Conservation (phyloP, 2,329 filamentous ascomycete genomes). For the Scedosporium boydii region DNA sequence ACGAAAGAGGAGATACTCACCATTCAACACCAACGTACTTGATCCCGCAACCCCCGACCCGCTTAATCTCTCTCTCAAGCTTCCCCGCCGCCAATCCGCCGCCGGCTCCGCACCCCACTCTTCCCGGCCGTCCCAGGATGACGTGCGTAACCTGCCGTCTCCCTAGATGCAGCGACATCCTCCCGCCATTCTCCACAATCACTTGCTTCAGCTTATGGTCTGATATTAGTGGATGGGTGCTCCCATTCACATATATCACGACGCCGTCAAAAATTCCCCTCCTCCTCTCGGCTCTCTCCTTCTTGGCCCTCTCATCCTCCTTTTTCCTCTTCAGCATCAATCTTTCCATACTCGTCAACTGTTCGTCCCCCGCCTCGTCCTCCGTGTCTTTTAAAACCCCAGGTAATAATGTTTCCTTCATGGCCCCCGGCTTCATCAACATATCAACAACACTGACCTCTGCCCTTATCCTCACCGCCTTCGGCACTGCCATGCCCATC, state of each 20-base stretch:
- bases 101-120: constrained; percentile 45
- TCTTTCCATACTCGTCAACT: constrained; percentile 16
- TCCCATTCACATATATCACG: constrained; percentile 79
- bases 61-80: constrained; percentile 68
- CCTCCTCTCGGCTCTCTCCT: constrained; percentile 26
- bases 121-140: constrained; percentile 57
- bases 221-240: constrained; percentile 69
- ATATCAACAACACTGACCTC: constrained; percentile 42
- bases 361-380: background rate
- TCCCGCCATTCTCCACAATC: constrained; percentile 64
- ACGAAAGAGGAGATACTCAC: constrained; percentile 31
- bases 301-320: constrained; percentile 34
- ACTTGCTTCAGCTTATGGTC: constrained; percentile 80
- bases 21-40: constrained; percentile 78
- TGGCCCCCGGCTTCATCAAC: constrained; percentile 36
- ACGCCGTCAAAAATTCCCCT: constrained; percentile 57
- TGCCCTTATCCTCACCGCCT: constrained; percentile 28
- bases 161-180: constrained; percentile 59
- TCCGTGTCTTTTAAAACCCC: constrained; percentile 8
- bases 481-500: constrained; percentile 31
- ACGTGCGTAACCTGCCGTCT: constrained; percentile 76
- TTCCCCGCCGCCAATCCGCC: constrained; percentile 71
- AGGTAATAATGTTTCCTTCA: constrained; percentile 21
- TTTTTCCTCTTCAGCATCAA: constrained; percentile 21
- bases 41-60: constrained; percentile 57